Base-by-base conservation (phyloP, 345 rosid species). In the Hirschfeldia incana region DNA sequence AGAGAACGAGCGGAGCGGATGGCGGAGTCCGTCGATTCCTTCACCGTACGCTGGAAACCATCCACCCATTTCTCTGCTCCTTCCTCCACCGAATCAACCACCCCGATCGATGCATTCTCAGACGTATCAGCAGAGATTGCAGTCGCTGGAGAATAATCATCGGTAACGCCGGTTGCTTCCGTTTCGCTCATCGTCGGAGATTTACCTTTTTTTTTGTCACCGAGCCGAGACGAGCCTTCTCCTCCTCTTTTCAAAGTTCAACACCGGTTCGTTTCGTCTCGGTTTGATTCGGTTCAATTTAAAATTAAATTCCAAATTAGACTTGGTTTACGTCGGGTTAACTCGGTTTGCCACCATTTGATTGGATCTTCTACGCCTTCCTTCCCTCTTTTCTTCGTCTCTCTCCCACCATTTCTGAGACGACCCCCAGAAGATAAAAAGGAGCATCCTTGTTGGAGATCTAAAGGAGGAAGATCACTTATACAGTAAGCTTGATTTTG, bases 1-100 rank as follows among this genome's bases (percentile, higher is more conserved):
- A 92, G 81, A 68, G 88, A 85, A 80, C 87, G 88, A 84, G 97
- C 96, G 67, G 97, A 88, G 17, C 86, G 91, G 61, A 89, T 55
- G 61, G 97, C 95, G 16, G 93, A 87, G 76, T 91, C 92, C 68
- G 78, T 88, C 4, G 97, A 90, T 58, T 89, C 85, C 66, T 85
- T 73, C 21, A 90, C 90, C 33, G 91, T 83, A n/a, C 86, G 88
- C 77, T 87, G 97, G 46, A 94, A 76, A 85, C 89, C 94, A 67
- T 81, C 90, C n/a, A 86, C 89, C 93, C 86, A 94, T 82, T 72
- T 75, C 81, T 68, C 83, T 67, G 80, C 78, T 66, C 80, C 77
- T 77, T 58, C 77, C 70, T 80, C 85, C 37, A 36, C 81, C 75
- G 79, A 71, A 29, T 33, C 79, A 65, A 63, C 28, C 73, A 34